phyloP scores from a whole-genome alignment of 192 early-diverging fungal genomes.

The Podila verticillata region DNA sequence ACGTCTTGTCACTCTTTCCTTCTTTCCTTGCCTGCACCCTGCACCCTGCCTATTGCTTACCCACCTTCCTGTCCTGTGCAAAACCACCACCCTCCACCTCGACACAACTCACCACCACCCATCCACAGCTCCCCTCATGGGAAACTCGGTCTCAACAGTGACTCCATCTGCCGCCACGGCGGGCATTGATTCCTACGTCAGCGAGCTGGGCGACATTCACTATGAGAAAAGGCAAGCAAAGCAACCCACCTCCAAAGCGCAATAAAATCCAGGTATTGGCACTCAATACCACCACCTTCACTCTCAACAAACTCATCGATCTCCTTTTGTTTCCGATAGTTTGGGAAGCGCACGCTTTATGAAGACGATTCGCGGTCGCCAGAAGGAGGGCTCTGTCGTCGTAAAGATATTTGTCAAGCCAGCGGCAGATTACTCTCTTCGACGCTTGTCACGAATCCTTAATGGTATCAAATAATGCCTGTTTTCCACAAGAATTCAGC shows the following conservation, averaged over 20 bases:
- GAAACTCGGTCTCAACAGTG: constrained; percentile 75
- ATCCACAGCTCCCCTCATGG: constrained; percentile 54
- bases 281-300: neutral
- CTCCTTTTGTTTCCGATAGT: constrained; percentile 49
- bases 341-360: constrained; percentile 93
- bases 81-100: no score
- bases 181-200: constrained; percentile 79
- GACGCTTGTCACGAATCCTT: constrained; percentile 61
- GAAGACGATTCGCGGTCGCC: constrained; percentile 91
- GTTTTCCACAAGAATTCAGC: no score
- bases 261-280: no score
- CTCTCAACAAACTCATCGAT: neutral
- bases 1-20: no score
- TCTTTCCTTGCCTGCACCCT: no score
- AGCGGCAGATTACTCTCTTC: constrained; percentile 66
- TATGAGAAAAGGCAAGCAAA: constrained; percentile 73
- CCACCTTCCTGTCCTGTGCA: no score
- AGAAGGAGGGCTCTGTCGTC: constrained; percentile 83
- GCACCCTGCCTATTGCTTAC: no score
- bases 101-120: neutral
- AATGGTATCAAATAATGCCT: constrained; percentile 57
- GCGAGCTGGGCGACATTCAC: constrained; percentile 72
- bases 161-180: constrained; percentile 67
- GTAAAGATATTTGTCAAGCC: constrained; percentile 96
- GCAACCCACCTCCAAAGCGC: no score